A percentile compares a stretch with the other conserved stretches of the same genome.
These are phyloP conservation scores for Ceriops zippeliana DNA, from an alignment of 345 rosid genomes.

Conservation along the genomic window DNA sequence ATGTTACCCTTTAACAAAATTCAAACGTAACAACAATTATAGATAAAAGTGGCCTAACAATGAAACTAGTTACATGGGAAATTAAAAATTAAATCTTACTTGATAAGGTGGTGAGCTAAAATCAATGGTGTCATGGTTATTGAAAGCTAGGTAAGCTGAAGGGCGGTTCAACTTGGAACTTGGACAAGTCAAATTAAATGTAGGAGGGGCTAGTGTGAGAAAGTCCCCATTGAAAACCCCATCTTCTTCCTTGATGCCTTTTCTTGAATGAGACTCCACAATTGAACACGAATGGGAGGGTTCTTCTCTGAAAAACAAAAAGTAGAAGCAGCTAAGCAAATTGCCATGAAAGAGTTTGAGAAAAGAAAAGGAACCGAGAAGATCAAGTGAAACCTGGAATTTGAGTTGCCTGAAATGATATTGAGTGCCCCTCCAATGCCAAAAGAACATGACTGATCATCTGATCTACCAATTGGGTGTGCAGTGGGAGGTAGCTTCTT, in stretches of 20 bases:
- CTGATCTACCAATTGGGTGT: conserved; percentile 29
- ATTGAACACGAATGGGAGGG: conserved; percentile 25
- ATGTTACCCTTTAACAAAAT: conserved; percentile 27
- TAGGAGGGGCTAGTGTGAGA: conserved; percentile 48
- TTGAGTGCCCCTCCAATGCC: conserved; percentile 21
- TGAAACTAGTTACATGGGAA: neutral
- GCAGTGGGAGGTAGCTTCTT: conserved; percentile 28
- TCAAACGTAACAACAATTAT: neutral
- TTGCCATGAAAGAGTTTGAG: neutral
- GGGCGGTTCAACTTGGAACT: conserved; percentile 25
- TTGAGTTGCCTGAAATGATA: conserved; percentile 12
- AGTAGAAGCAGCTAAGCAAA: neutral
- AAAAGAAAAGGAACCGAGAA: neutral
- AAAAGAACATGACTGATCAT: conserved; percentile 34
- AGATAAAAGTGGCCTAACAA: neutral
- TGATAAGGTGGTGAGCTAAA: conserved; percentile 33
- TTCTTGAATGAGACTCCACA: conserved; percentile 28
- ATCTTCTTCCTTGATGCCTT: conserved; percentile 22
- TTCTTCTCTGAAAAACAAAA: conserved; percentile 29
- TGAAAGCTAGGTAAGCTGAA: conserved; percentile 18
- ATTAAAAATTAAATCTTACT: conserved; percentile 31
- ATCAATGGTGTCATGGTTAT: conserved; percentile 20
- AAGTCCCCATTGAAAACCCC: conserved; percentile 31
- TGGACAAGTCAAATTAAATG: conserved; percentile 14
- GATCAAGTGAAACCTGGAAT: conserved; percentile 33